Evolutionary conservation across 345 rosid genomes (phyloP).

Genomic region (Ceriops zippeliana): DNA sequence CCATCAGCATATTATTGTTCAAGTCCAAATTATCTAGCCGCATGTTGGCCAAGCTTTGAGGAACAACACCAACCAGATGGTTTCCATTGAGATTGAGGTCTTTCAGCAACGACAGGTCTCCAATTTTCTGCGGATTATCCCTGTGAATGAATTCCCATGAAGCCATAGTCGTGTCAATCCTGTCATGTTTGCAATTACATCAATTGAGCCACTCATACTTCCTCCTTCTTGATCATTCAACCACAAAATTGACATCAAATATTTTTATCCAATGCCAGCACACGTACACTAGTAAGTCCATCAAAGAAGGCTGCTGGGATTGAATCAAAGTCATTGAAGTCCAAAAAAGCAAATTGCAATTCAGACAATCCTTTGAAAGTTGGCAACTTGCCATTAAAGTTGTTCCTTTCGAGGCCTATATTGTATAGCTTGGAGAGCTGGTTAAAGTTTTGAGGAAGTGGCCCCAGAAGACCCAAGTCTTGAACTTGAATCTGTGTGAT

Average conservation of each 20-base stretch:
- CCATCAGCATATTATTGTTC: constrained; percentile 44
- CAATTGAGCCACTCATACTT: constrained; percentile 37
- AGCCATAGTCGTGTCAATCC: constrained; percentile 47
- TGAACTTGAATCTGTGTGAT: constrained; percentile 49
- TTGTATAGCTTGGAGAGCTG: constrained; percentile 40
- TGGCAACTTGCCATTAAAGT: constrained; percentile 38
- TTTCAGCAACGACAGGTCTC: constrained; percentile 30
- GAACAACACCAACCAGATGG: constrained; percentile 40
- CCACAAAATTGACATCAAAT: constrained; percentile 40
- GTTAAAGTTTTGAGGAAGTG: constrained; percentile 41
- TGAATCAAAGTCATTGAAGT: constrained; percentile 41
- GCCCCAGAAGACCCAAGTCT: constrained; percentile 38
- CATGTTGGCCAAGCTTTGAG: constrained; percentile 42
- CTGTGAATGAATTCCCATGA: constrained; percentile 45
- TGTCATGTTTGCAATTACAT: constrained; percentile 38
- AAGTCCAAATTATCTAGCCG: constrained; percentile 38
- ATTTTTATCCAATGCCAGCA: constrained; percentile 46
- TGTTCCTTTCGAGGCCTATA: constrained; percentile 49
- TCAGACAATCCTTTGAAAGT: constrained; percentile 42
- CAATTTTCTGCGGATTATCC: constrained; percentile 39
- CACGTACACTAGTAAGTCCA: constrained; percentile 35
- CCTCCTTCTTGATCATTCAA: constrained; percentile 42
- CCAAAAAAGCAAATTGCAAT: constrained; percentile 38
- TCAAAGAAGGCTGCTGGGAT: constrained; percentile 47
- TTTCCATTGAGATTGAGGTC: constrained; percentile 44